Percentiles rank a stretch among this genome's conserved stretches.
These are phyloP conservation scores for Annulohypoxylon truncatum DNA, from an alignment of 2,329 filamentous ascomycete species.

Conservation along the genomic window DNA sequence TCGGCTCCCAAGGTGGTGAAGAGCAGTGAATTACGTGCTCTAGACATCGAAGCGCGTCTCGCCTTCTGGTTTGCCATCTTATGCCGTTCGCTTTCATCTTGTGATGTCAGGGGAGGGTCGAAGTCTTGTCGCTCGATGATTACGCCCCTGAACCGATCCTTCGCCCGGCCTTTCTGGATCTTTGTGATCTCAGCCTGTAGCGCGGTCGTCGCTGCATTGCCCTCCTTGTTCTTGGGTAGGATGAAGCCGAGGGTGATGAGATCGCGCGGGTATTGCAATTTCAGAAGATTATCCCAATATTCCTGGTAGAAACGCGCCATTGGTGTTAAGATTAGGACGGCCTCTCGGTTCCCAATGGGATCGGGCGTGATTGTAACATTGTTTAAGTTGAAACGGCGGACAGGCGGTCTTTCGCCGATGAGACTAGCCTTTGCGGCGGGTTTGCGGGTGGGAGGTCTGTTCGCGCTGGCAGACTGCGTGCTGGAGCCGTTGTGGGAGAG, in stretches of 20 bases:
- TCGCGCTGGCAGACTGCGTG: constrained; percentile 38
- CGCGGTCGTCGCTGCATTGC: constrained; percentile 84
- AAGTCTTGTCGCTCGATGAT: constrained; percentile 97
- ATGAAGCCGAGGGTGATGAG: constrained; percentile 97
- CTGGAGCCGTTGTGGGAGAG: constrained; percentile 44
- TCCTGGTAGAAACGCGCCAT: constrained; percentile 92
- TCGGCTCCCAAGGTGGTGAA: constrained; percentile 93
- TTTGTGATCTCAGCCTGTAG: constrained; percentile 87
- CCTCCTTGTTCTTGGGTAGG: constrained; percentile 91
- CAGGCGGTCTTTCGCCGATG: constrained; percentile 76
- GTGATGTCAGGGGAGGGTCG: constrained; percentile 81
- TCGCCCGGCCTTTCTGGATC: constrained; percentile 84
- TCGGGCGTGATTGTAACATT: constrained; percentile 85
- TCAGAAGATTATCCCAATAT: constrained; percentile 94
- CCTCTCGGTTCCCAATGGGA: constrained; percentile 83
- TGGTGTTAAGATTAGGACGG: constrained; percentile 90
- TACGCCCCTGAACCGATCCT: constrained; percentile 88
- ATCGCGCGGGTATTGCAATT: constrained; percentile 89
- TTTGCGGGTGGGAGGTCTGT: constrained; percentile 73
- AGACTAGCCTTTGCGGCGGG: constrained; percentile 65
- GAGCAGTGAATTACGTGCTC: constrained; percentile 90
- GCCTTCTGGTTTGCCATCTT: constrained; percentile 91
- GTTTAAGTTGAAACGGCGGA: constrained; percentile 94
- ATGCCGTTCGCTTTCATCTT: constrained; percentile 89
- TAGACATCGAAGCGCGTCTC: constrained; percentile 89